Evolutionary conservation across 441 rosid genomes (phyloP).

Genomic region (Corymbia citriodora): DNA sequence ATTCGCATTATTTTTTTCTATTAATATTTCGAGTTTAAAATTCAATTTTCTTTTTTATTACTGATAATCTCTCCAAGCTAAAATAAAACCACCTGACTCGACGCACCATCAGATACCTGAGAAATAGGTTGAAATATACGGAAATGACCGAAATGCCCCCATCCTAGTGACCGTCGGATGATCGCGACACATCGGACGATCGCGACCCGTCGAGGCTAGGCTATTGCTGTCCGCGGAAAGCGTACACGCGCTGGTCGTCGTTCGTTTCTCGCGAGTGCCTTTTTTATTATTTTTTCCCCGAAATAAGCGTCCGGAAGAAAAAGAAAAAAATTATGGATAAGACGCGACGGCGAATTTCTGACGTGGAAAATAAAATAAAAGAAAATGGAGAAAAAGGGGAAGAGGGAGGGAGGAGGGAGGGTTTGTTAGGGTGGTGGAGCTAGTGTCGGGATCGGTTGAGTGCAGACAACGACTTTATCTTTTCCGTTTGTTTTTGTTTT

Average conservation of each 20-base stretch:
- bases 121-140: background rate
- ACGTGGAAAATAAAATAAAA: background rate
- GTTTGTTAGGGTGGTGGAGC: background rate
- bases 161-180: background rate
- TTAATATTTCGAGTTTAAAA: background rate
- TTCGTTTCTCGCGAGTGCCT: accelerated
- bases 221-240: background rate
- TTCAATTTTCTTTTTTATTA: too few species aligned
- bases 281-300: background rate
- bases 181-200: background rate
- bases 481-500: background rate
- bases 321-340: background rate
- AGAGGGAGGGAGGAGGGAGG: background rate
- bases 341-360: background rate
- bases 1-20: too few species aligned
- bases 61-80: accelerated
- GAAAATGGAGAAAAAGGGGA: accelerated
- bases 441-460: background rate
- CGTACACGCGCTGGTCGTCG: background rate
- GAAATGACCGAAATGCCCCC: background rate
- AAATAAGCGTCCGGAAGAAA: background rate
- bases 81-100: background rate
- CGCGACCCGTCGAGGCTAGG: background rate
- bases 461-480: background rate
- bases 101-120: background rate